A percentile compares a stretch with the other conserved stretches of the same genome.
Conservation (phyloP, 2,329 filamentous ascomycete genomes). For the Penicillium sp. region DNA sequence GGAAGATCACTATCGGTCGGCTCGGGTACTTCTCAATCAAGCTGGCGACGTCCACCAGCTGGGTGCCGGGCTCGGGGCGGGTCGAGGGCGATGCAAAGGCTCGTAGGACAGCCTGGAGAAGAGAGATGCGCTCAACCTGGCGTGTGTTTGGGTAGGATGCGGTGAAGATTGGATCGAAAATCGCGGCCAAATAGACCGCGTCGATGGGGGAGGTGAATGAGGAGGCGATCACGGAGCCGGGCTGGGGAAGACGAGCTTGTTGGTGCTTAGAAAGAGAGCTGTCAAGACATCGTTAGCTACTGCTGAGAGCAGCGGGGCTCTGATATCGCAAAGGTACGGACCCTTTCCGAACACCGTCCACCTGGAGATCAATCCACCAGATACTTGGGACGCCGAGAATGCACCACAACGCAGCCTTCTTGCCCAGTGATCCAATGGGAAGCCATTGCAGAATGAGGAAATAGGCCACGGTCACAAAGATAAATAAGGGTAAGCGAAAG, state of each 20-base stretch:
- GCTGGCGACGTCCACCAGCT: conserved; percentile 60
- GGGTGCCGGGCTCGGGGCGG: conserved; percentile 46
- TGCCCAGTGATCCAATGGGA: conserved; percentile 65
- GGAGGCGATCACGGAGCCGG: conserved; percentile 78
- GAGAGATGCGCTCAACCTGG: conserved; percentile 71
- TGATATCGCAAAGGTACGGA: conserved; percentile 39
- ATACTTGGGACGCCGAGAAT: conserved; percentile 86
- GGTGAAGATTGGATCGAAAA: conserved; percentile 95
- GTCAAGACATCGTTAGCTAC: conserved; percentile 1
- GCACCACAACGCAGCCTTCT: conserved; percentile 84
- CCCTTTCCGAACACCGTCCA: conserved; percentile 93
- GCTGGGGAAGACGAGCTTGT: conserved; percentile 70
- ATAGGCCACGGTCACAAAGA: conserved; percentile 66
- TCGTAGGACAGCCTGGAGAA: conserved; percentile 70
- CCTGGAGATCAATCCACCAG: conserved; percentile 98
- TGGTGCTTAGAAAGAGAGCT: conserved; percentile 71
- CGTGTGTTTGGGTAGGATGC: conserved; percentile 73
- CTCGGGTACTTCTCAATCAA: conserved; percentile 68
- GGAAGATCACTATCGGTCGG: conserved; percentile 81
- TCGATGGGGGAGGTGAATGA: conserved; percentile 93
- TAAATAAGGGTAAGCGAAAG: conserved; percentile 74
- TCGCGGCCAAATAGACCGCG: conserved; percentile 86
- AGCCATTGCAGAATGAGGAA: conserved; percentile 82
- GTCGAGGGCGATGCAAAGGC: conserved; percentile 64
- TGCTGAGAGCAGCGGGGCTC: not conserved